Conservation (phyloP, 345 rosid genomes). For the Gossypium ekmanianum region DNA sequence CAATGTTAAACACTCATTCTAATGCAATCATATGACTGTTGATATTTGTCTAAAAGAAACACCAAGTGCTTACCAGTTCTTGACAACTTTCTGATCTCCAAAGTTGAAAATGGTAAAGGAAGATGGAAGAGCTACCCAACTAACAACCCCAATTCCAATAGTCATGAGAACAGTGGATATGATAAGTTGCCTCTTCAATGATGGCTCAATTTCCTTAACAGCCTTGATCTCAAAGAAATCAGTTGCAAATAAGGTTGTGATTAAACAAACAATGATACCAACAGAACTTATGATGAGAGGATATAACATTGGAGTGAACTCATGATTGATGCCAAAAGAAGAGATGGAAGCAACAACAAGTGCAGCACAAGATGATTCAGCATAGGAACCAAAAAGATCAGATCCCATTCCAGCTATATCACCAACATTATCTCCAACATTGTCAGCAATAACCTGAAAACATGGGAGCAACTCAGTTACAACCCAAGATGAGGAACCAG, state of each 20-base stretch:
- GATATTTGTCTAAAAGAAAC: background rate
- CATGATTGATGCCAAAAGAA: slow-evolving; percentile 63
- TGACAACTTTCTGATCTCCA: slow-evolving; percentile 48
- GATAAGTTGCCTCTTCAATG: slow-evolving; percentile 61
- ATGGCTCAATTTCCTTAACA: slow-evolving; percentile 65
- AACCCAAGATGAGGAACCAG: background rate
- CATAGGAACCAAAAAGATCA: slow-evolving; percentile 57
- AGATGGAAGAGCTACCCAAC: slow-evolving; percentile 58
- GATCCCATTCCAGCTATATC: slow-evolving; percentile 88
- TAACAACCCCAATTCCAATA: slow-evolving; percentile 52
- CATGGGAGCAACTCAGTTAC: slow-evolving; percentile 16
- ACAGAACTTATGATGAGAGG: slow-evolving; percentile 65
- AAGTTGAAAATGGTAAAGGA: slow-evolving; percentile 31
- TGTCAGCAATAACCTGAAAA: slow-evolving; percentile 78
- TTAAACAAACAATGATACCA: slow-evolving; percentile 62
- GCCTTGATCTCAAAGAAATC: slow-evolving; percentile 25
- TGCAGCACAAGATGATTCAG: slow-evolving; percentile 43
- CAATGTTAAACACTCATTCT: background rate
- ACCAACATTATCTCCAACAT: slow-evolving; percentile 81
- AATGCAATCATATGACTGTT: background rate
- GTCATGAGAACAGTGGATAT: slow-evolving; percentile 70
- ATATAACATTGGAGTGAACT: slow-evolving; percentile 59
- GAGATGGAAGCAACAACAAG: slow-evolving; percentile 72
- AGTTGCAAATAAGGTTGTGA: slow-evolving; percentile 68
- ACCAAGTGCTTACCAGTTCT: slow-evolving; percentile 47